Conservation (phyloP, 768 basidiomycete species). For the Rhodotorula paludigena region DNA sequence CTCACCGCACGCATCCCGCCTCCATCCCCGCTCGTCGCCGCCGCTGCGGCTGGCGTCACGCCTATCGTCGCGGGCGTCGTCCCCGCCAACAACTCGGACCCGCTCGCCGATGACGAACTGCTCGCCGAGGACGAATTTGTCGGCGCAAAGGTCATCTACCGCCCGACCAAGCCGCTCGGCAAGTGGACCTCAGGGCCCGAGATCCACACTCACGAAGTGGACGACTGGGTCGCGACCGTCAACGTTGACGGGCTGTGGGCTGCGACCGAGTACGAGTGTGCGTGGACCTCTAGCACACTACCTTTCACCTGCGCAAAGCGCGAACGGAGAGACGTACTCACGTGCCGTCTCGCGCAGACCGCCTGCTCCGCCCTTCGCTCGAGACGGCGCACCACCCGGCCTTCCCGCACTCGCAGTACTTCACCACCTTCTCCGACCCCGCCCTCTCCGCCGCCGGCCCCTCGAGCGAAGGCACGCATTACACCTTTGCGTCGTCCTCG, state of each 20-base stretch:
- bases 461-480: slow-evolving; percentile 48
- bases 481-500: slow-evolving; percentile 65
- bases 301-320: too few species aligned
- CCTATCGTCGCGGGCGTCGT: slow-evolving; percentile 24
- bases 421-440: slow-evolving; percentile 72
- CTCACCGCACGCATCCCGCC: slow-evolving; percentile 61
- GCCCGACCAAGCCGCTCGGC: slow-evolving; percentile 37
- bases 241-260: slow-evolving; percentile 63
- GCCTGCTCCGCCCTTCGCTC: slow-evolving; percentile 44
- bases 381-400: slow-evolving; percentile 48
- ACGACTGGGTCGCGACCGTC: slow-evolving; percentile 46
- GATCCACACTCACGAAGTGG: slow-evolving; percentile 15
- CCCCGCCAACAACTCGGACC: slow-evolving; percentile 19
- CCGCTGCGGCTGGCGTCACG: slow-evolving; percentile 7
- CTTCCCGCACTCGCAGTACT: slow-evolving; percentile 55
- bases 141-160: slow-evolving; percentile 40
- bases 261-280: slow-evolving; percentile 65
- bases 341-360: slow-evolving; percentile 10
- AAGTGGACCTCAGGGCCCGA: slow-evolving; percentile 38
- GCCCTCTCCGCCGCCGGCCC: slow-evolving; percentile 49
- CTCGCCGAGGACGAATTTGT: slow-evolving; percentile 24
- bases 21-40: slow-evolving; percentile 2
- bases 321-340: too few species aligned
- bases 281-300: neutral
- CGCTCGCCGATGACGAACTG: slow-evolving; percentile 32